These are phyloP conservation scores for Suillus cothurnatus DNA, from an alignment of 768 basidiomycete species.

Conservation along the genomic window DNA sequence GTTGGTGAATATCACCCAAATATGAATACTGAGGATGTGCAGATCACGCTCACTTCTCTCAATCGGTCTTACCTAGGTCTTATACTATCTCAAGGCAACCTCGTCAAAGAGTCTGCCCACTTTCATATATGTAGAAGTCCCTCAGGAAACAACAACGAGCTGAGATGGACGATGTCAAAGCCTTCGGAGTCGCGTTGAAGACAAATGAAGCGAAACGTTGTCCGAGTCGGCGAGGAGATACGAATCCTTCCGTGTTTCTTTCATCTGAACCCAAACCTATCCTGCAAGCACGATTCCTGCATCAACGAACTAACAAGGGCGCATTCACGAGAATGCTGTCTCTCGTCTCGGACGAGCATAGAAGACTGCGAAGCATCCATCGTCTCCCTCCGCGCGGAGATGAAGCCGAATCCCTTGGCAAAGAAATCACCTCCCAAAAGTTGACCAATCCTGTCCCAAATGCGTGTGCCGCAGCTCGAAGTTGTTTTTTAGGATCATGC, in stretches of 20 bases:
- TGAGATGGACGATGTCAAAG: background rate
- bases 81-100: background rate
- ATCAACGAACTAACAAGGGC: background rate
- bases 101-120: background rate
- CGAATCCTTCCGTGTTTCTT: too few species aligned
- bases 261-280: too few species aligned
- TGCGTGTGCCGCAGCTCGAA: background rate
- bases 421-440: too few species aligned
- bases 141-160: background rate
- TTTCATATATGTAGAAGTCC: background rate
- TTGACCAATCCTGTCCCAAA: background rate
- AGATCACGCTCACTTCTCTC: background rate
- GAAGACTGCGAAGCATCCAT: background rate
- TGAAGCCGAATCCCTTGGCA: too few species aligned
- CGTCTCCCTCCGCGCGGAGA: too few species aligned
- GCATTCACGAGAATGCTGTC: background rate
- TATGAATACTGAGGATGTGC: background rate
- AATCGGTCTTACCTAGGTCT: background rate
- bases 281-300: too few species aligned
- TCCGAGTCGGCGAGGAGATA: background rate
- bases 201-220: too few species aligned
- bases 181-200: too few species aligned
- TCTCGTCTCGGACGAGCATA: background rate
- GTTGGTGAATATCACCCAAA: background rate
- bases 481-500: background rate